Base-by-base conservation (phyloP, 495 filamentous ascomycete species). In the Aspergillus campestris region DNA sequence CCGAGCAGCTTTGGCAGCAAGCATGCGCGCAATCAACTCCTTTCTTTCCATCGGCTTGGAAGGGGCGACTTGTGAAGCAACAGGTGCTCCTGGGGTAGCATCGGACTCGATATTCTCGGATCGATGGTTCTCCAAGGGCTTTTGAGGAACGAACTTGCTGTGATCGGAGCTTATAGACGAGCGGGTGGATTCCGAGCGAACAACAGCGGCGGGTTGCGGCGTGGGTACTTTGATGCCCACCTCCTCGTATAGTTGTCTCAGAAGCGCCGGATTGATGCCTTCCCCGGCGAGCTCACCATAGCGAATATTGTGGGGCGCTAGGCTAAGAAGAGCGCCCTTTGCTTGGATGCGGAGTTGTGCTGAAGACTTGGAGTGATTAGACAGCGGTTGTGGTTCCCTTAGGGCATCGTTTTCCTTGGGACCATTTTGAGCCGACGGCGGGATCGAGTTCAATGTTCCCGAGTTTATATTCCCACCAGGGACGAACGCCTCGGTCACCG, bases 1-100 rank as follows among this genome's bases (percentile, higher is more conserved):
- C 51, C 57, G 64, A 34, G 66, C 66, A 50, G 70, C 69, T 48
- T 74, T 77, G 1, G 66, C 82, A 33, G 86, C 84, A 39, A 86
- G 71, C 56, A 87, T 78, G 35, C 79, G 75, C 12, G 85, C 84
- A 53, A 87, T 86, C 34, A 86, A 75, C 48, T 88, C 84, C 50
- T 88, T 88, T 28, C 86, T 74, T 52, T 87, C 83, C 53, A 87
- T 68, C 7, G 78, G 72, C 50, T 78, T 80, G 4, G 47, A 49
- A 6, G 53, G 13, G 2, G 58, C 52, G 11, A 50, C 41, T 40
- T 57, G 65, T 8, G 43, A 29, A 28, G 51, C 29, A 8, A 52
- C n/a, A 18, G 55, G 1, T 24, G 18, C 18, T 24, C 18, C 18
- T 24, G 18, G 2, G 0, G 46, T 8, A 5, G 34, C 28, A 34